A percentile compares a stretch with the other conserved stretches of the same genome.
Conservation (phyloP, 495 filamentous ascomycete species). For the Geoglossum glabrum region DNA sequence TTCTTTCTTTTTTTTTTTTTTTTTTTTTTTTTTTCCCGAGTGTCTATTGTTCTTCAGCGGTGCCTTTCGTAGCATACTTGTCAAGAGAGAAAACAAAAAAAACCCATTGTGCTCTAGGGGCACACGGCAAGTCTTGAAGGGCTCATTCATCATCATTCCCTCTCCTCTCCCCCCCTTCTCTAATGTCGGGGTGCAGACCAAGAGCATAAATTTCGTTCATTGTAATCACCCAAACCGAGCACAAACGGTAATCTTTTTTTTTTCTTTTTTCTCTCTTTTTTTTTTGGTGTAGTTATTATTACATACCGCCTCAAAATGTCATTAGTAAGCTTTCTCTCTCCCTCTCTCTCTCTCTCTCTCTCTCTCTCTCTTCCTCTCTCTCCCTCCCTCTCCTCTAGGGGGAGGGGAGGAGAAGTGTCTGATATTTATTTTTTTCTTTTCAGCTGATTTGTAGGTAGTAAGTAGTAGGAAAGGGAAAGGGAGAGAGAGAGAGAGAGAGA, state of each 20-base stretch:
- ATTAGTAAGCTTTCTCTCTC: neutral
- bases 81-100: neutral
- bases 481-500: too few species aligned
- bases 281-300: neutral
- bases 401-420: too few species aligned
- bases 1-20: too few species aligned
- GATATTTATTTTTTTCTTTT: too few species aligned
- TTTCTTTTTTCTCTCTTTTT: neutral
- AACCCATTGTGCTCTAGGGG: neutral
- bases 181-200: neutral
- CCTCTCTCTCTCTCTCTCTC: too few species aligned
- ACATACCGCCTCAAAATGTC: neutral
- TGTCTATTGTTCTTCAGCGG: neutral
- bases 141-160: neutral
- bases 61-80: neutral
- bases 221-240: neutral
- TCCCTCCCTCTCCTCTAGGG: too few species aligned
- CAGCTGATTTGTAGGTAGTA: too few species aligned
- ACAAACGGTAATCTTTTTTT: neutral
- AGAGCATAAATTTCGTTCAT: neutral
- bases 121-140: neutral
- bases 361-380: too few species aligned
- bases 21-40: neutral
- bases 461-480: too few species aligned
- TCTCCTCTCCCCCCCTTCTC: neutral